phyloP scores from a whole-genome alignment of 1,284 basidiomycete genomes.

The Earliella scabrosa region DNA sequence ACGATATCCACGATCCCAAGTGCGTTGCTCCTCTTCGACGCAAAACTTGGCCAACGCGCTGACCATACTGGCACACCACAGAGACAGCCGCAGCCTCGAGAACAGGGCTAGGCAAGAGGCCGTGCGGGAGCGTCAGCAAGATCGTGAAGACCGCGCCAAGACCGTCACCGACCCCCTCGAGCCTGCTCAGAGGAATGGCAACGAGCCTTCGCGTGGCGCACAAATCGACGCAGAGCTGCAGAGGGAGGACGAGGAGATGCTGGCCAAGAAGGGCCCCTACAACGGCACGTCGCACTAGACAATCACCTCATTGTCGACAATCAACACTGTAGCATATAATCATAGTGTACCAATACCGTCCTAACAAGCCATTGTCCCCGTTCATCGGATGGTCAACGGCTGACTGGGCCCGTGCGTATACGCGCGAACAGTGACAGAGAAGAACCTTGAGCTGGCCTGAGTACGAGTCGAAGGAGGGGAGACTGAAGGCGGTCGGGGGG shows the following conservation, averaged over 20 bases:
- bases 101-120: conserved; percentile 20
- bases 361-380: too few species aligned
- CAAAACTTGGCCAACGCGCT: too few species aligned
- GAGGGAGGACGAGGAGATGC: conserved; percentile 27
- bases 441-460: too few species aligned
- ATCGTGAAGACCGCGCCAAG: conserved; percentile 14
- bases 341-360: too few species aligned
- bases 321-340: neutral
- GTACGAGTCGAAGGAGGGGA: too few species aligned
- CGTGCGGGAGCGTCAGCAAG: conserved; percentile 20
- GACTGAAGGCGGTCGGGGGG: too few species aligned
- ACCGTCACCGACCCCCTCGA: conserved; percentile 28
- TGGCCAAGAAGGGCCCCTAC: conserved; percentile 25
- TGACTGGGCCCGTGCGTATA: too few species aligned
- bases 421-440: too few species aligned
- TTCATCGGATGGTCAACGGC: too few species aligned
- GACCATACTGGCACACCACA: neutral
- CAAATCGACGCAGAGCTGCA: conserved; percentile 31
- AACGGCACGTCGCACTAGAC: conserved; percentile 20
- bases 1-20: conserved; percentile 28
- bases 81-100: conserved; percentile 23
- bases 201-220: conserved; percentile 30
- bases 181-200: conserved; percentile 26
- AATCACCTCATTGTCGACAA: neutral
- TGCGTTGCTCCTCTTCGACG: neutral